Evolutionary conservation across 208 protist genomes (phyloP), one percentile per base, ranked within the genome.

Genomic region (Trypanosoma vivax): DNA sequence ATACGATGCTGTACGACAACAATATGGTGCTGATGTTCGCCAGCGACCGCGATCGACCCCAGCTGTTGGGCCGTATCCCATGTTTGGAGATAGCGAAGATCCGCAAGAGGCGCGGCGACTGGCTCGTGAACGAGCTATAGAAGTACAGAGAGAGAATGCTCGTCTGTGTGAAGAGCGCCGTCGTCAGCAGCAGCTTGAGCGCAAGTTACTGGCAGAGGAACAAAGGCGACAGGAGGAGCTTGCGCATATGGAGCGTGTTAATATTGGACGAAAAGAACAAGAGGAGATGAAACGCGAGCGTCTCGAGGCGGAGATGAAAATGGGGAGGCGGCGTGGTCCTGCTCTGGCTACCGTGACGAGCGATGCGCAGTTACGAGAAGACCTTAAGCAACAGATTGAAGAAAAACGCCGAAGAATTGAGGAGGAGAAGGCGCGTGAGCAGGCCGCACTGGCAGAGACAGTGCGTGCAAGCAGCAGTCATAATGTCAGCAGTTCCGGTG

Each of bases 61-160:
- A 10, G 5, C 27, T 50, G 57, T 39, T 42, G 40, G 14, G 6
- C 18, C 48, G 0, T 16, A 31, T 9, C 18, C 50, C 5, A 33
- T n/a, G 51, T 49, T 53, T 2, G 2, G 39, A 16, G 27, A 23
- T 2, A 5, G 37, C 5, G 35, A 41, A 14, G 52, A 60, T n/a
- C 18, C 18, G 14, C 57, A 73, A 42, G 50, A 67, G 0, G 72
- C 52, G 16, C 33, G 58, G 18, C 49, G 51, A 2, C 50, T 43
- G 40, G 71, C 66, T 2, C 61, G 74, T 10, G 58, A 73, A 16
- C 68, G 75, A 23, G 80, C 77, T 19, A 67, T 77, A 31, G 72
- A 86, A 53, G 38, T 88, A n/a, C 86, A 93, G 37, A 51, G 67
- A 16, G 86, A 88, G 48, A 90, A 88, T 45, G 82, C 65, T 37